Evolutionary conservation across 202 grass and related monocot species (phyloP).

Genomic region (Miscanthus sacchariflorus): DNA sequence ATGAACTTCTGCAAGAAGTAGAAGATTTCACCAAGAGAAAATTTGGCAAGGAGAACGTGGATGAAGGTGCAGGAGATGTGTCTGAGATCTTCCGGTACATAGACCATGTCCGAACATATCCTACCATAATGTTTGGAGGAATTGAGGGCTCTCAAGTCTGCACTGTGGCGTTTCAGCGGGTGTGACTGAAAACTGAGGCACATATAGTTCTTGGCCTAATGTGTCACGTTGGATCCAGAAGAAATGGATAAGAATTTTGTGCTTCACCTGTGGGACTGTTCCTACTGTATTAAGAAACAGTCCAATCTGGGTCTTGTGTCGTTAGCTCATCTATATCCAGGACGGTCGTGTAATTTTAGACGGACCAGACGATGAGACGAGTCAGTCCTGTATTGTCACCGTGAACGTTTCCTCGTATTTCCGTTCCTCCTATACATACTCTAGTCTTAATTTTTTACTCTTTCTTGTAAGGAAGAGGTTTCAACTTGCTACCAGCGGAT

Average conservation of each 20-base stretch:
- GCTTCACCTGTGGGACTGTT: not conserved
- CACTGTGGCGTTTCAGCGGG: conserved; percentile 80
- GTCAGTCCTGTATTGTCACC: not conserved
- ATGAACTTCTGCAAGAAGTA: conserved; percentile 88
- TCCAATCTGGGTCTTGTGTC: not conserved
- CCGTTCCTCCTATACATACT: not conserved
- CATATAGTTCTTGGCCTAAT: not conserved
- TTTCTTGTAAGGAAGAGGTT: not conserved
- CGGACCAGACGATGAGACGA: not conserved
- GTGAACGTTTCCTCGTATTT: not conserved
- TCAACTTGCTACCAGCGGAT: not conserved
- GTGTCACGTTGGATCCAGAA: conserved; percentile 4
- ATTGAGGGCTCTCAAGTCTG: conserved; percentile 89
- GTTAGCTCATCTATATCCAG: conserved; percentile 37
- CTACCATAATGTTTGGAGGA: conserved; percentile 92
- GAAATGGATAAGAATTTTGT: not conserved
- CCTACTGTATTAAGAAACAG: not conserved
- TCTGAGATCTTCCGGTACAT: conserved; percentile 70
- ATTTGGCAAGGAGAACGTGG: conserved; percentile 34
- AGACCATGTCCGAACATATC: conserved; percentile 91
- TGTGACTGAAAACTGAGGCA: conserved; percentile 47
- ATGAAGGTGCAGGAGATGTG: conserved; percentile 39
- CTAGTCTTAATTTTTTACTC: not conserved
- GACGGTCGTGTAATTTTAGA: not conserved
- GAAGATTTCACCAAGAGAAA: conserved; percentile 67